phyloP scores from a whole-genome alignment of 2,329 filamentous ascomycete species.

The Pseudohalonectria lignicola region DNA sequence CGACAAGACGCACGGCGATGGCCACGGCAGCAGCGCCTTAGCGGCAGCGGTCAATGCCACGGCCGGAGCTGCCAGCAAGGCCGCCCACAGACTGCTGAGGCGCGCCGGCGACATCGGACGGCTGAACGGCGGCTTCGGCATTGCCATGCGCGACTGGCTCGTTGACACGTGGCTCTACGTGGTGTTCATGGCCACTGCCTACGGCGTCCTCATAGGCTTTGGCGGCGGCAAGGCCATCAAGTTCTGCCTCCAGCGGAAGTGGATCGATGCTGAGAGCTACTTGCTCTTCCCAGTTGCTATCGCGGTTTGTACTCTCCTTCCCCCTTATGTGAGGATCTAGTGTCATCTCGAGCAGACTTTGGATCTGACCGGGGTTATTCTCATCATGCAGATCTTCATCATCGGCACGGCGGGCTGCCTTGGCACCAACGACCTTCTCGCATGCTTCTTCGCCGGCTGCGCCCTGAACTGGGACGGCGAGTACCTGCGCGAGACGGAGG shows the following conservation, averaged over 20 bases:
- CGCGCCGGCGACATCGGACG: slow-evolving; percentile 40
- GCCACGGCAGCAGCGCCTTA: too few species aligned
- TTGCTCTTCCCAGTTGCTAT: slow-evolving; percentile 77
- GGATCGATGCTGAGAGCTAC: slow-evolving; percentile 79
- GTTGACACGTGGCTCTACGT: slow-evolving; percentile 75
- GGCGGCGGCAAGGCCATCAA: slow-evolving; percentile 71
- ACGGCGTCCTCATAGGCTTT: slow-evolving; percentile 71
- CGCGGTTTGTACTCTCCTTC: slow-evolving; percentile 64
- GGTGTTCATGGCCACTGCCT: slow-evolving; percentile 66
- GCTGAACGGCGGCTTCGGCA: slow-evolving; percentile 45
- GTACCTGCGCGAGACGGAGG: slow-evolving; percentile 81
- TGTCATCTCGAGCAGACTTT: too few species aligned
- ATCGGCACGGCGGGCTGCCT: slow-evolving; percentile 79
- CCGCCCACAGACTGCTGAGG: slow-evolving; percentile 36
- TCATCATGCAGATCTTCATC: too few species aligned
- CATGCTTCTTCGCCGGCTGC: slow-evolving; percentile 88
- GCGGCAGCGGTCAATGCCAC: too few species aligned
- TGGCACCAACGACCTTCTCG: slow-evolving; percentile 80
- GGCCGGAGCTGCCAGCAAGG: neutral
- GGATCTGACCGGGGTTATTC: too few species aligned
- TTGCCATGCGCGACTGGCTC: slow-evolving; percentile 78
- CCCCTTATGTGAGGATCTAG: too few species aligned
- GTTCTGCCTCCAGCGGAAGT: slow-evolving; percentile 71
- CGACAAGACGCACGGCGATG: slow-evolving; percentile 12
- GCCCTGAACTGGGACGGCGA: slow-evolving; percentile 88